Conservation (phyloP, 148 eudicot species). For the Fagopyrum tataricum region DNA sequence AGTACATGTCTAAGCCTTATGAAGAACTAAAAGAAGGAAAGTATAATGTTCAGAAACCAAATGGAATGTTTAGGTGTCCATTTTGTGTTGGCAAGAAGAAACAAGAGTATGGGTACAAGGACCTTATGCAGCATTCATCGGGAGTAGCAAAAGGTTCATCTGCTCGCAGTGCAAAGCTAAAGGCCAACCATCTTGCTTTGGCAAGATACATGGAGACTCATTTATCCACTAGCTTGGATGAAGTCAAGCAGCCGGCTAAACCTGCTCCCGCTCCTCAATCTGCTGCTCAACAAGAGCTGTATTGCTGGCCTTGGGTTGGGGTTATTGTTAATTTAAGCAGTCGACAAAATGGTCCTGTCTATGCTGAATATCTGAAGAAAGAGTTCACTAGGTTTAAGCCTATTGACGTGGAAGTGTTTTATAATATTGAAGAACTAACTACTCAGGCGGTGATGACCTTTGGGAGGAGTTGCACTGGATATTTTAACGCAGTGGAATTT, state of each 20-base stretch:
- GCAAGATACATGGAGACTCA: slow-evolving; percentile 51
- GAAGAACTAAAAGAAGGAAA: slow-evolving; percentile 42
- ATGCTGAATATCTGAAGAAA: slow-evolving; percentile 37
- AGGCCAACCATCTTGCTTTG: slow-evolving; percentile 63
- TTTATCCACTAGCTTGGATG: slow-evolving; percentile 25
- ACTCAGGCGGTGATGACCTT: slow-evolving; percentile 53
- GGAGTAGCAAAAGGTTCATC: slow-evolving; percentile 68
- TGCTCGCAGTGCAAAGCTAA: slow-evolving; percentile 54
- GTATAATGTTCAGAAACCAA: slow-evolving; percentile 40
- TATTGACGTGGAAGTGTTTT: slow-evolving; percentile 31
- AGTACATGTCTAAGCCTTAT: slow-evolving; percentile 66
- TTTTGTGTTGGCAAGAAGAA: slow-evolving; percentile 90
- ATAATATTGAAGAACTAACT: slow-evolving; percentile 27
- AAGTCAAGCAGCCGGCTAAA: slow-evolving; percentile 20
- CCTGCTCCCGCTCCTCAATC: slow-evolving; percentile 22
- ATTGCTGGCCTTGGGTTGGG: slow-evolving; percentile 75
- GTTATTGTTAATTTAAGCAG: slow-evolving; percentile 51
- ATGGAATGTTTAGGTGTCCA: slow-evolving; percentile 77
- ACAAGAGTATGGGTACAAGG: slow-evolving; percentile 75
- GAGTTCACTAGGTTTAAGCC: slow-evolving; percentile 47
- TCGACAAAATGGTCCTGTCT: slow-evolving; percentile 19
- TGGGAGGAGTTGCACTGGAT: slow-evolving; percentile 57
- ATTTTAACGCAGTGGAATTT: slow-evolving; percentile 53
- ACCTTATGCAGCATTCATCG: slow-evolving; percentile 67
- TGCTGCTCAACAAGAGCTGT: slow-evolving; percentile 29